Conservation (phyloP, 768 basidiomycete genomes). For the Lenzites betulinus region DNA sequence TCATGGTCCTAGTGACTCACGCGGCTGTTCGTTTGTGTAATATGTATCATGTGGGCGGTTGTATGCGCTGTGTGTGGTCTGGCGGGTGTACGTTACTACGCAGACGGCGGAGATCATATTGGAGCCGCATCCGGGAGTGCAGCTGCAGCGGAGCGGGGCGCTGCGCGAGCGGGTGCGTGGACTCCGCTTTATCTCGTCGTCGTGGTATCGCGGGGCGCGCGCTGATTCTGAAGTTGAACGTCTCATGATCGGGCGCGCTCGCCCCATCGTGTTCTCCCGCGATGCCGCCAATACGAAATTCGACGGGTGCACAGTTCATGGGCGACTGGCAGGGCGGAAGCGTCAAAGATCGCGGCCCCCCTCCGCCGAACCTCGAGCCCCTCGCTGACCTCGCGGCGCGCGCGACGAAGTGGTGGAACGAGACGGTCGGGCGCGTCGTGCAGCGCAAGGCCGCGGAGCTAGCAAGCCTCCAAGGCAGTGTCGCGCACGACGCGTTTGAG, state of each 20-base stretch:
- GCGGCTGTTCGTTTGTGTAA: no score
- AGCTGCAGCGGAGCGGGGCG: constrained; percentile 44
- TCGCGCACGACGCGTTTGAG: constrained; percentile 2
- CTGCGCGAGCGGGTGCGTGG: constrained; percentile 65
- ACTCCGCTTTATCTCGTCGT: not conserved
- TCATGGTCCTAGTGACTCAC: no score
- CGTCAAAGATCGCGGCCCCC: constrained; percentile 14
- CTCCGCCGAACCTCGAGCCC: constrained; percentile 38
- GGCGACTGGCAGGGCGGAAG: constrained; percentile 61
- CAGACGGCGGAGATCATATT: constrained; percentile 75
- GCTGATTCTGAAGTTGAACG: no score
- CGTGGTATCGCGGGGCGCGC: no score
- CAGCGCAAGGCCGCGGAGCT: constrained; percentile 8
- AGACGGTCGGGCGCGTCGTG: constrained; percentile 40
- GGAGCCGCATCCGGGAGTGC: constrained; percentile 49
- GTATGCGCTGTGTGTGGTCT: no score
- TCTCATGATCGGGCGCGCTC: no score
- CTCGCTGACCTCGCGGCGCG: constrained; percentile 46
- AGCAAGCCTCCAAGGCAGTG: not conserved
- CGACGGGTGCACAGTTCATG: constrained; percentile 46
- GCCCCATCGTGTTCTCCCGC: no score
- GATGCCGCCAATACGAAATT: no score
- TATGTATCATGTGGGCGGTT: no score
- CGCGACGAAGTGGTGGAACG: constrained; percentile 64
- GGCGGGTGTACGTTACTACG: no score